Evolutionary conservation across 768 basidiomycete genomes (phyloP).

Genomic region (Hypholoma sublateritium): DNA sequence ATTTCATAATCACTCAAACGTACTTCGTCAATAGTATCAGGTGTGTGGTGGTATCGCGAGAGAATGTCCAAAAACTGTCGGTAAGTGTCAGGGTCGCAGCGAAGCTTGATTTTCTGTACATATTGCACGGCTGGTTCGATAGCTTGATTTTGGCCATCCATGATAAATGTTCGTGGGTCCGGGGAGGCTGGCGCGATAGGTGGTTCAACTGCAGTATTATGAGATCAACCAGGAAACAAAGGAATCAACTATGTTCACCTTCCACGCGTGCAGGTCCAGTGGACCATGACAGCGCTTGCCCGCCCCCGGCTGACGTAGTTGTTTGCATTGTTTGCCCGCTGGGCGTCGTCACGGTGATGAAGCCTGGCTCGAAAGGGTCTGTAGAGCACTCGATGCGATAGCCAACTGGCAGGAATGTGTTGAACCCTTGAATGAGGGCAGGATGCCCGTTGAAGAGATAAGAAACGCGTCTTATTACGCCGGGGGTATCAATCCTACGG

Average conservation of each 20-base stretch:
- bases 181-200: conserved; percentile 26
- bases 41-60: conserved; percentile 57
- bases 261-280: conserved; percentile 19
- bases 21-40: conserved; percentile 64
- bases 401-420: conserved; percentile 93
- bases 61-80: conserved; percentile 36
- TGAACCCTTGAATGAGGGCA: conserved; percentile 93
- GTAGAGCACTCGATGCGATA: conserved; percentile 86
- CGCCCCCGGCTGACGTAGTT: conserved; percentile 41
- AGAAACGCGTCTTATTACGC: conserved; percentile 94
- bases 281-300: conserved; percentile 39
- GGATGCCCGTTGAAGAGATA: conserved; percentile 91
- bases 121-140: conserved; percentile 88
- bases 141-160: conserved; percentile 46
- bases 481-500: conserved; percentile 91
- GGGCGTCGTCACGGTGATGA: conserved; percentile 80
- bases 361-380: conserved; percentile 60
- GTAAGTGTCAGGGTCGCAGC: conserved; percentile 10
- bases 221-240: neutral
- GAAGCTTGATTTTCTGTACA: conserved; percentile 88
- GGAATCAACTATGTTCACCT: conserved; percentile 4
- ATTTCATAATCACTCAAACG: conserved; percentile 9
- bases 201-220: neutral
- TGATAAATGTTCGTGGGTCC: conserved; percentile 31
- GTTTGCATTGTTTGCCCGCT: conserved; percentile 63